Conservation (phyloP, 441 rosid species). For the Populus tomentosa region DNA sequence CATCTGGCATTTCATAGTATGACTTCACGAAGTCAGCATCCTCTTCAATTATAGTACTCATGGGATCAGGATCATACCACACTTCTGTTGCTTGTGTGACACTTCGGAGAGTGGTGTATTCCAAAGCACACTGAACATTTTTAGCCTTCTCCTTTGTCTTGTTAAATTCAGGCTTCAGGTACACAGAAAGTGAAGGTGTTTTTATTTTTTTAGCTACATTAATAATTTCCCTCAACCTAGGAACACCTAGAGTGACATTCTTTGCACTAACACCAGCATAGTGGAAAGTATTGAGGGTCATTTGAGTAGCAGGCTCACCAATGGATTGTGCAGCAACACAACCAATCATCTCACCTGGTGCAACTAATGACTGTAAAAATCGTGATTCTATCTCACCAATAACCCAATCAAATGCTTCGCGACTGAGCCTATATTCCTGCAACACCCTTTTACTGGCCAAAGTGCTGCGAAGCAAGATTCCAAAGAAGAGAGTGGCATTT, state of each 20-base stretch:
- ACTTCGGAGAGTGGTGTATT: slow-evolving; percentile 95
- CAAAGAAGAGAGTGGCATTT: slow-evolving; percentile 94
- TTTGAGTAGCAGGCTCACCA: slow-evolving; percentile 99
- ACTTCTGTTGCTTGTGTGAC: slow-evolving; percentile 98
- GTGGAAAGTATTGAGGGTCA: slow-evolving; percentile 98
- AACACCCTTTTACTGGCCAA: slow-evolving; percentile 98
- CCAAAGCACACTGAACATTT: slow-evolving; percentile 95
- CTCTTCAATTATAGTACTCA: slow-evolving; percentile 86
- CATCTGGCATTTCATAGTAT: slow-evolving; percentile 99
- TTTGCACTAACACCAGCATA: slow-evolving; percentile 99
- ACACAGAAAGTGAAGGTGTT: slow-evolving; percentile 94
- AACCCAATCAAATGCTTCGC: slow-evolving; percentile 99
- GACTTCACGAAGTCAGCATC: slow-evolving; percentile 92
- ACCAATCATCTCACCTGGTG: slow-evolving; percentile 99
- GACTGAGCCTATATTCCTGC: slow-evolving; percentile 94
- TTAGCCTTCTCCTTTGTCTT: slow-evolving; percentile 93
- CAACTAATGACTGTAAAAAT: slow-evolving; percentile 85
- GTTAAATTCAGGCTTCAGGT: slow-evolving; percentile 67
- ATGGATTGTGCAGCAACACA: slow-evolving; percentile 99
- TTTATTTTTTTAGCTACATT: slow-evolving; percentile 96
- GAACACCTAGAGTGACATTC: slow-evolving; percentile 98
- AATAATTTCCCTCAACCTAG: slow-evolving; percentile 93
- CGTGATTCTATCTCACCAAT: slow-evolving; percentile 97
- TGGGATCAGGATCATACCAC: slow-evolving; percentile 98
- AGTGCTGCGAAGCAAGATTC: slow-evolving; percentile 94